Evolutionary conservation across 2,329 filamentous ascomycete species (phyloP).

Genomic region (Cryphonectria parasitica): DNA sequence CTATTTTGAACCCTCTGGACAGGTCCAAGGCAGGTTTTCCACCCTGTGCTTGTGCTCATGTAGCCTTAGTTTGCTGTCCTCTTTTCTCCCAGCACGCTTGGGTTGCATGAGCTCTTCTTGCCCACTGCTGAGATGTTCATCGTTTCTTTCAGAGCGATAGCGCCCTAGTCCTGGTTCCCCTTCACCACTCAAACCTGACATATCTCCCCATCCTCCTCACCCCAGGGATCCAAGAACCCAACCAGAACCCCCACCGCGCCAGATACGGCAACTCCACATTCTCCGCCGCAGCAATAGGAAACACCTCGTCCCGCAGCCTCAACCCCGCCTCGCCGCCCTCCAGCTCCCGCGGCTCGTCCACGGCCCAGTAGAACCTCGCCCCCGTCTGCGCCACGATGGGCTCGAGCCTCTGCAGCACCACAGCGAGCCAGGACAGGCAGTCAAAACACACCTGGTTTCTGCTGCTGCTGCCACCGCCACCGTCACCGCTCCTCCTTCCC

Average conservation of each 20-base stretch:
- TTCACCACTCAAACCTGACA: constrained; percentile 26
- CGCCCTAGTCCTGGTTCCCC: too few species aligned
- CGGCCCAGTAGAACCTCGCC: constrained; percentile 18
- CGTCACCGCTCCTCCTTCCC: too few species aligned
- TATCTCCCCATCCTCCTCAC: constrained; percentile 9
- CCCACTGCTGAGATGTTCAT: too few species aligned
- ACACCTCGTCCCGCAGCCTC: constrained; percentile 12
- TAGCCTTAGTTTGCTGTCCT: too few species aligned
- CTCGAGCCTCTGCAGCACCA: constrained; percentile 18
- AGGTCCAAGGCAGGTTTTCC: too few species aligned
- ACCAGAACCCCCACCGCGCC: constrained; percentile 6
- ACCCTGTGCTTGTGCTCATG: too few species aligned
- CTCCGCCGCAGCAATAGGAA: constrained; percentile 5
- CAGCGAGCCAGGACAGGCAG: constrained; percentile 15
- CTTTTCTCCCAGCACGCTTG: too few species aligned
- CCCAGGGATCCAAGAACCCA: constrained; percentile 17
- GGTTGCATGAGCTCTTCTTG: too few species aligned
- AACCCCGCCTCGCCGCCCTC: not conserved
- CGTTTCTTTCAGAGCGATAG: too few species aligned
- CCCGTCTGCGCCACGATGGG: constrained; percentile 22
- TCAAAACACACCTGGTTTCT: constrained; percentile 26
- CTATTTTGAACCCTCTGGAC: too few species aligned
- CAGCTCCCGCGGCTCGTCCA: constrained; percentile 19
- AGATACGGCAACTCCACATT: not conserved
- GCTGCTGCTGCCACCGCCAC: not conserved